phyloP scores from a whole-genome alignment of 169 alveolate species.

The Plasmodium yoelii region DNA sequence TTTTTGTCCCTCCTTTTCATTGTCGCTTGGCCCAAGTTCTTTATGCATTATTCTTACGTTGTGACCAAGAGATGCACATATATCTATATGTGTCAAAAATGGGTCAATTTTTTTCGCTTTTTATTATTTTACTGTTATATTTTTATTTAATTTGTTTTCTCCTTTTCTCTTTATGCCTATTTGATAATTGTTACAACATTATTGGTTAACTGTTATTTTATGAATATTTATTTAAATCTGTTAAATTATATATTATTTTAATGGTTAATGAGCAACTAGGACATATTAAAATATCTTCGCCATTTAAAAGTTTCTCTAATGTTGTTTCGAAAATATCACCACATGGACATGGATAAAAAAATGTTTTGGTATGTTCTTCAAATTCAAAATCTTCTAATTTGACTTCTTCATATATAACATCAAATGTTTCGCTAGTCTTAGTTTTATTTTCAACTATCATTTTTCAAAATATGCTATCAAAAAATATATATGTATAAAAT shows the following conservation, averaged over 20 bases:
- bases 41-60: constrained; percentile 43
- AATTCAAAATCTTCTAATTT: constrained; percentile 91
- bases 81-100: not conserved
- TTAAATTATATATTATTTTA: constrained; percentile 79
- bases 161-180: constrained; percentile 2
- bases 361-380: constrained; percentile 81
- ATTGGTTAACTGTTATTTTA: constrained; percentile 1
- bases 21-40: constrained; percentile 1
- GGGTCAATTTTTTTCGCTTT: not conserved
- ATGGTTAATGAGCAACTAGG: constrained; percentile 90
- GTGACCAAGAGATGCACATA: not conserved
- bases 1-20: not conserved
- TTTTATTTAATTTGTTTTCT: not conserved
- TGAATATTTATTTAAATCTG: constrained; percentile 37
- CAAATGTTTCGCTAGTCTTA: constrained; percentile 30
- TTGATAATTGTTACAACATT: not conserved
- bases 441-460: constrained; percentile 74
- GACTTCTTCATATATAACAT: constrained; percentile 88
- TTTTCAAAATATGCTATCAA: constrained; percentile 20
- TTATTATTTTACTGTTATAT: not conserved
- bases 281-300: constrained; percentile 86
- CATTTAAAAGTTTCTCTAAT: constrained; percentile 76
- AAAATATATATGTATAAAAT: not conserved
- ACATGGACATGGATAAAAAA: constrained; percentile 92
- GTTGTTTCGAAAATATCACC: constrained; percentile 89